Base-by-base conservation (phyloP, 164 flowering plant species). In the Santalum album region DNA sequence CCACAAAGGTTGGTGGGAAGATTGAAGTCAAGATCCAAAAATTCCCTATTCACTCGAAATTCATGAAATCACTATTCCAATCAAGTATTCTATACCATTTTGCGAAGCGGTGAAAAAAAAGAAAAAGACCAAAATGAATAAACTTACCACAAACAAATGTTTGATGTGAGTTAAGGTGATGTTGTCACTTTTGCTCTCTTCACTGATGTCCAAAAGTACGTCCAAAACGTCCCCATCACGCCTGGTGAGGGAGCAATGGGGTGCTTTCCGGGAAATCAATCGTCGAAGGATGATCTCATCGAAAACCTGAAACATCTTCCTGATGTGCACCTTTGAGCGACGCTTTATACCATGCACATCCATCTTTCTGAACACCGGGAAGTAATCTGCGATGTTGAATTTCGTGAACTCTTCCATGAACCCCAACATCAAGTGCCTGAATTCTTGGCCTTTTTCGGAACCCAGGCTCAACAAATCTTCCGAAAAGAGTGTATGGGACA, bases 401-500 rank as follows among this genome's bases (percentile, higher is more conserved):
- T 15, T 66, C 19, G 62, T 72, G 0, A 24, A 45, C 38, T 48
- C 62, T 12, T 36, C 58, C 60, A 63, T 47, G n/a, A 65, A 35
- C 6, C 35, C 32, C 49, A 39, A 10, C 22, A 61, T 27, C 17
- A 59, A 10, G 23, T 63, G 66, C 66, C 54, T 63, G 29, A 69
- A 59, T 43, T 69, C 63, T 14, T 50, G 40, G 0, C 57, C 61
- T 0, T 20, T n/a, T 2, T 58, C 58, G 1, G 70, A 65, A 25
- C n/a, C 26, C 10, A 35, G 51, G 20, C 59, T 56, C 1, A 60
- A 60, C 53, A 66, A 4, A 32, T 68, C 68, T 7, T 38, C 12
- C 0, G 73, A 65, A 25, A 65, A 65, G 6, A 72, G 14, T 0
- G 65, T 56, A 61, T 59, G 56, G 0, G 73, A 68, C 2, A 72